Conservation (phyloP, 352 stramenopile genomes). For the Pythium insidiosum region DNA sequence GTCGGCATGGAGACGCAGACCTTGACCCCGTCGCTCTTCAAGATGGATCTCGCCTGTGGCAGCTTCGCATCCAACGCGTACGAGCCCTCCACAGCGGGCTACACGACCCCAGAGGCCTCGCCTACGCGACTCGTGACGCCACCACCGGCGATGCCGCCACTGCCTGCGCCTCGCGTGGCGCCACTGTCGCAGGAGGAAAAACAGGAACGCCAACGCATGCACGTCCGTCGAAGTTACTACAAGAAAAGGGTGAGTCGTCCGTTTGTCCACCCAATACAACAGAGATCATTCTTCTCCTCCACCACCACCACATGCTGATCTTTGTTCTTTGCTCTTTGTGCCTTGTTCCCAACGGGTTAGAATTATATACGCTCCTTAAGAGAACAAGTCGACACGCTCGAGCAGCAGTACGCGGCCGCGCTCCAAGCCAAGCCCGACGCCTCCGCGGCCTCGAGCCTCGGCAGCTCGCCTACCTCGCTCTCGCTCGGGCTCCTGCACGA, state of each 20-base stretch:
- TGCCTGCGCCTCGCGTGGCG: conserved; percentile 1
- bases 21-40: no score
- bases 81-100: no score
- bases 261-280: no score
- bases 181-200: conserved; percentile 27
- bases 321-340: no score
- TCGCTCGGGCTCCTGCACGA: not conserved
- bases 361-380: conserved; percentile 15
- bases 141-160: not conserved
- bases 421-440: not conserved
- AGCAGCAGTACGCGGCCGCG: conserved; percentile 11
- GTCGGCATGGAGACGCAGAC: no score
- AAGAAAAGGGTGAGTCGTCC: conserved; percentile 20
- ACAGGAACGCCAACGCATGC: conserved; percentile 47
- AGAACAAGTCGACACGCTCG: conserved; percentile 11
- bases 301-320: no score
- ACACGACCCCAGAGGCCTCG: no score
- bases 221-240: conserved; percentile 44
- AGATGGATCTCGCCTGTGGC: no score
- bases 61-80: no score
- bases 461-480: not conserved
- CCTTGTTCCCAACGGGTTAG: not conserved
- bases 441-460: not conserved
- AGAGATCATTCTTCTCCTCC: no score
- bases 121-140: no score